A percentile compares a stretch with the other conserved stretches of the same genome.
phyloP scores from a whole-genome alignment of 208 protist species.

The Angomonas ambiguus region DNA sequence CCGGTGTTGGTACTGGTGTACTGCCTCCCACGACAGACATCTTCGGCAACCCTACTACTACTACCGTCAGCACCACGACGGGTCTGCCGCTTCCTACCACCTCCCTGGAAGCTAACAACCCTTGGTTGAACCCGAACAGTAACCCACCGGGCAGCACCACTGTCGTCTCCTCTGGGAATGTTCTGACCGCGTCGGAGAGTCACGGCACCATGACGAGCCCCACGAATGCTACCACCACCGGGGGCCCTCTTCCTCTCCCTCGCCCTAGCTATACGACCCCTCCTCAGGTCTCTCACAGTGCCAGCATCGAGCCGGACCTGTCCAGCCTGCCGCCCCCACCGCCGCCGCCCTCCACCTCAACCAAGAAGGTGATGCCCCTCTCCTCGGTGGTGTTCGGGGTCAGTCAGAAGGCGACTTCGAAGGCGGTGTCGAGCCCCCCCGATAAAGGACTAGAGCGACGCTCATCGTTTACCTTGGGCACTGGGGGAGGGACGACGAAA shows the following conservation, averaged over 20 bases:
- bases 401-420: background rate
- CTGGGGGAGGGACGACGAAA: background rate
- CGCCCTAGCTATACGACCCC: background rate
- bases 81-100: too few species aligned
- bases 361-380: background rate
- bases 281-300: slow-evolving; percentile 24
- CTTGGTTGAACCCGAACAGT: too few species aligned
- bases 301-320: slow-evolving; percentile 41
- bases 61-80: too few species aligned
- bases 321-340: slow-evolving; percentile 28
- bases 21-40: too few species aligned
- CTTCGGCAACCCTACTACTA: too few species aligned
- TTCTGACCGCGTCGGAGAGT: too few species aligned
- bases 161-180: too few species aligned
- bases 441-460: slow-evolving; percentile 2
- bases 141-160: too few species aligned
- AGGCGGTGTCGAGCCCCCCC: background rate
- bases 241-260: background rate
- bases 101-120: too few species aligned
- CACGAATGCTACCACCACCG: background rate
- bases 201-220: too few species aligned
- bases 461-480: slow-evolving; percentile 3
- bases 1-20: too few species aligned
- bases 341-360: slow-evolving; percentile 1
- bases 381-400: slow-evolving; percentile 3